phyloP scores from a whole-genome alignment of 768 basidiomycete species.

The Chiua virens region DNA sequence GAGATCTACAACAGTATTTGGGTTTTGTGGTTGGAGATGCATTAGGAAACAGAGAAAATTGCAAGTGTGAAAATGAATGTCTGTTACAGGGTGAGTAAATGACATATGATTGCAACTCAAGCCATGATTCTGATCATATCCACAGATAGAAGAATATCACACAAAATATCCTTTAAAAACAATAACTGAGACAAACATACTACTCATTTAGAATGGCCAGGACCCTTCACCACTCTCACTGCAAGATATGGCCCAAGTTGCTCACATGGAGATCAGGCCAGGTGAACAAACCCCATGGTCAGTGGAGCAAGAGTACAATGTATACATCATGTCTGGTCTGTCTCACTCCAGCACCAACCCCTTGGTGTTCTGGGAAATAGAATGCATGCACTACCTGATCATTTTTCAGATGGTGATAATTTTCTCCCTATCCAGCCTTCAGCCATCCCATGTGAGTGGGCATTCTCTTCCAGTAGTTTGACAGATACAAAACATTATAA shows the following conservation, averaged over 20 bases:
- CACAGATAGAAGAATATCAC: no score
- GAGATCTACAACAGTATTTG: no score
- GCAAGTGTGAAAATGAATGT: no score
- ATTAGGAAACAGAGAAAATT: no score
- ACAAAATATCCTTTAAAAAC: no score
- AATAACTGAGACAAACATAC: neutral
- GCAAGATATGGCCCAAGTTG: neutral
- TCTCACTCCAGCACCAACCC: neutral
- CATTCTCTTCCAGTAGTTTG: neutral
- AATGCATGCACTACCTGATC: slow-evolving; percentile 2
- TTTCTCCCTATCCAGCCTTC: slow-evolving; percentile 29
- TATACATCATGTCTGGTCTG: neutral
- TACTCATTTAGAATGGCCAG: neutral
- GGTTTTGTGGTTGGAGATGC: no score
- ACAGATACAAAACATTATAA: neutral
- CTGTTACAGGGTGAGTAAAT: no score
- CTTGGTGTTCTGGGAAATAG: slow-evolving; percentile 1
- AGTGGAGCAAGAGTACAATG: slow-evolving; percentile 6
- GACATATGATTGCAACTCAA: no score
- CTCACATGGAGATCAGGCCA: neutral
- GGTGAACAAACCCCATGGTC: neutral
- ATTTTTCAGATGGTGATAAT: slow-evolving; percentile 24
- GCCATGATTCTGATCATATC: no score
- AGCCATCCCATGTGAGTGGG: neutral
- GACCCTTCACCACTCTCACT: neutral